Conservation (phyloP, 148 eudicot genomes). For the Amaranthus cruentus region DNA sequence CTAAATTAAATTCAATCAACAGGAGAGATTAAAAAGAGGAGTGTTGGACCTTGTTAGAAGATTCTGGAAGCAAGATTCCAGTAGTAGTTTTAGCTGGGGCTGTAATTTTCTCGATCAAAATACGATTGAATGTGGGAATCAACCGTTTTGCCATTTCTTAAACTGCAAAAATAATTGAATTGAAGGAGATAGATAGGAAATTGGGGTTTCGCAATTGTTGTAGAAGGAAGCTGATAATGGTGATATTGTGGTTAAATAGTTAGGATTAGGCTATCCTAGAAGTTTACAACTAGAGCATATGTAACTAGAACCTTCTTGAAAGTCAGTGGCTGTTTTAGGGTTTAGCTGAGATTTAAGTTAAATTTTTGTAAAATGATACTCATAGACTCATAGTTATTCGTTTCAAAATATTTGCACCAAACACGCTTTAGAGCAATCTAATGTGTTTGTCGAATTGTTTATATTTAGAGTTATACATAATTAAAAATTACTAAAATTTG, state of each 20-base stretch:
- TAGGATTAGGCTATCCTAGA: neutral
- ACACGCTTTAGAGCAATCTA: no score
- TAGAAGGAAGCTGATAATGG: no score
- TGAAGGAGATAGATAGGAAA: neutral
- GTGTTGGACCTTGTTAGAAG: constrained; percentile 42
- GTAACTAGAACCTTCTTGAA: constrained; percentile 22
- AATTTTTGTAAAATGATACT: no score
- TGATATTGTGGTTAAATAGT: neutral
- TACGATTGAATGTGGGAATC: constrained; percentile 57
- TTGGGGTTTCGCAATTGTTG: neutral
- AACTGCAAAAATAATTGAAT: neutral
- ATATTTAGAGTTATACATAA: no score
- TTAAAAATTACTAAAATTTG: no score
- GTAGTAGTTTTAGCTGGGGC: constrained; percentile 59
- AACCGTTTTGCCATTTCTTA: constrained; percentile 55
- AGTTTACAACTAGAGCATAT: neutral
- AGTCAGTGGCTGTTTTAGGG: neutral
- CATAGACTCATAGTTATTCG: no score
- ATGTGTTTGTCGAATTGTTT: no score
- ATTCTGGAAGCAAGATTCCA: constrained; percentile 77
- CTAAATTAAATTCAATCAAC: neutral
- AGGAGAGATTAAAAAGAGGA: neutral
- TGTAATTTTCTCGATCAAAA: constrained; percentile 58
- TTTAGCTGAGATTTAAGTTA: constrained; percentile 1
- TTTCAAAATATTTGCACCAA: no score